Percentiles rank a stretch among this genome's conserved stretches.
These are phyloP conservation scores for Globisporangium lucens DNA, from an alignment of 352 stramenopile genomes.

Conservation along the genomic window DNA sequence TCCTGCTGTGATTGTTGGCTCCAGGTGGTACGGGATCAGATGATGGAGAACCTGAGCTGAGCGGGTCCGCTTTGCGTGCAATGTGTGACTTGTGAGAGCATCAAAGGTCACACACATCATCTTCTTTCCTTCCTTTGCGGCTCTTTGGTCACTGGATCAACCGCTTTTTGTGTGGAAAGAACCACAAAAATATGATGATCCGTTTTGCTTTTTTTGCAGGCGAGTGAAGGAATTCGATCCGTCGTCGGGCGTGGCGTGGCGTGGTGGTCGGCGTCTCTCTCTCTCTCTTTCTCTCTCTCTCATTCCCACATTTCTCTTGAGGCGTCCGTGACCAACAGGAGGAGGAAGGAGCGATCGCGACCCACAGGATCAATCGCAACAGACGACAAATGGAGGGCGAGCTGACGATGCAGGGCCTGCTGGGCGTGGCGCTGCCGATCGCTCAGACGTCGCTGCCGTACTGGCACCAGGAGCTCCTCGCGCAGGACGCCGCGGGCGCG, in stretches of 20 bases:
- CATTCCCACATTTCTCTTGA: background rate
- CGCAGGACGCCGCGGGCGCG: conserved; percentile 5
- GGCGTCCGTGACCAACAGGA: background rate
- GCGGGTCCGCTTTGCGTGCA: too few relatives aligned
- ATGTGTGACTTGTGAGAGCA: conserved; percentile 2
- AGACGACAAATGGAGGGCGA: conserved; percentile 14
- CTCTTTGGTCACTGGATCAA: background rate
- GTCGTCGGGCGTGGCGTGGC: background rate
- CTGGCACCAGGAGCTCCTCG: conserved; percentile 30
- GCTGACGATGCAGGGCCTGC: conserved; percentile 23
- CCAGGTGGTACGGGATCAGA: too few relatives aligned
- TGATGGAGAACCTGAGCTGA: background rate
- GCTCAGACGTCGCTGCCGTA: conserved; percentile 16
- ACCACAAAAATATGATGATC: background rate
- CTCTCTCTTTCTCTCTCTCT: background rate
- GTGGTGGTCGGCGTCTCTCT: background rate
- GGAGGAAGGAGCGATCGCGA: background rate
- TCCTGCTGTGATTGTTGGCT: too few relatives aligned
- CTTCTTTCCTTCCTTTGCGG: background rate
- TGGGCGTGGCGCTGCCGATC: conserved; percentile 28
- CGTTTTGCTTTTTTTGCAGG: background rate
- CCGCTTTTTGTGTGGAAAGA: conserved; percentile 1
- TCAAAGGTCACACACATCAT: background rate
- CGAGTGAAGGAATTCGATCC: conserved; percentile 3
- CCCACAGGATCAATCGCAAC: background rate